Conservation (phyloP, 176 grass and related monocot species). For the Zoysia japonica region DNA sequence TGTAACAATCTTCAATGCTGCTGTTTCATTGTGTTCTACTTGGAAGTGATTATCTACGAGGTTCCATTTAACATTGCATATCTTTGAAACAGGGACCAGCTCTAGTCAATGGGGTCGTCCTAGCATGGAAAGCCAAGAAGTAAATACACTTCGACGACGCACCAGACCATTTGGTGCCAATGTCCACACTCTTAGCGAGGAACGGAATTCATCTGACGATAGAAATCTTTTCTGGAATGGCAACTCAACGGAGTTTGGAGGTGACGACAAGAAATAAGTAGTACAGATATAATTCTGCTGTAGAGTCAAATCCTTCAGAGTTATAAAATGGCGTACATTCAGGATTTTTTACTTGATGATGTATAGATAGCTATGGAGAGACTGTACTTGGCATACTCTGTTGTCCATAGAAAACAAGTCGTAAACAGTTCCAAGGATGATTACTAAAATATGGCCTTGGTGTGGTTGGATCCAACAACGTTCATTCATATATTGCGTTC, state of each 20-base stretch:
- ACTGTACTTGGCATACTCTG: neutral
- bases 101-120: constrained; percentile 36
- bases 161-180: constrained; percentile 67
- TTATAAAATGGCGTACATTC: too few relatives aligned
- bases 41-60: neutral
- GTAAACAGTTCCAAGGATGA: neutral
- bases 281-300: neutral
- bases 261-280: constrained; percentile 73
- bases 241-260: constrained; percentile 96
- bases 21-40: too few relatives aligned
- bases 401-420: neutral
- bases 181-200: constrained; percentile 73
- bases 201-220: constrained; percentile 49
- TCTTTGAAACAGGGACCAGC: constrained; percentile 40
- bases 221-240: constrained; percentile 96
- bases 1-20: neutral
- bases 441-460: neutral
- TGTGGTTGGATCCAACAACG: neutral
- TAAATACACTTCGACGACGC: constrained; percentile 36
- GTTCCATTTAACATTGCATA: neutral
- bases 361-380: neutral
- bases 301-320: too few relatives aligned
- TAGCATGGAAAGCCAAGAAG: constrained; percentile 37
- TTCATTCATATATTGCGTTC: too few relatives aligned
- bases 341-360: neutral